These are phyloP conservation scores for Diaporthe vexans DNA, from an alignment of 2,329 filamentous ascomycete species.

Conservation along the genomic window DNA sequence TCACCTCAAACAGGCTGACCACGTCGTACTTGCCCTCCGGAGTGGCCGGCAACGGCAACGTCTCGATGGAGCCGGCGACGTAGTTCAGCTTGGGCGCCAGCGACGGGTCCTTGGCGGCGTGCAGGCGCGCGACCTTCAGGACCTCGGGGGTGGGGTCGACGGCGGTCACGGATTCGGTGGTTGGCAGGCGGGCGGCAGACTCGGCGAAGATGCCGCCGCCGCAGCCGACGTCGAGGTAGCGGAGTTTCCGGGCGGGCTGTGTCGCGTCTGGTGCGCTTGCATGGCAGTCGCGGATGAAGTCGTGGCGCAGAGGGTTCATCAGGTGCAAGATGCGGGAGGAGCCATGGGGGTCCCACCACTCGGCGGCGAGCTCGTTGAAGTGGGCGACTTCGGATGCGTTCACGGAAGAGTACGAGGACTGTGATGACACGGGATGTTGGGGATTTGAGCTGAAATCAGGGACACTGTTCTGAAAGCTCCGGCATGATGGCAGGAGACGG, in stretches of 20 bases:
- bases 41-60: slow-evolving; percentile 62
- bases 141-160: slow-evolving; percentile 85
- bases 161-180: slow-evolving; percentile 76
- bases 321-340: slow-evolving; percentile 93
- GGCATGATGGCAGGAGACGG: slow-evolving; percentile 34
- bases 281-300: slow-evolving; percentile 86
- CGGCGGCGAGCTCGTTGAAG: slow-evolving; percentile 92
- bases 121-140: slow-evolving; percentile 79
- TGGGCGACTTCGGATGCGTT: slow-evolving; percentile 92
- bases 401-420: slow-evolving; percentile 74
- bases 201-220: slow-evolving; percentile 98
- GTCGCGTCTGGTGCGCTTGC: slow-evolving; percentile 62
- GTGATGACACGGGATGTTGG: slow-evolving; percentile 41
- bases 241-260: slow-evolving; percentile 59
- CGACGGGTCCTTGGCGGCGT: slow-evolving; percentile 80
- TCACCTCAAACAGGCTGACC: slow-evolving; percentile 91
- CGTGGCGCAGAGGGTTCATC: slow-evolving; percentile 97
- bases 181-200: slow-evolving; percentile 78
- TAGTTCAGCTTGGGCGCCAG: slow-evolving; percentile 78
- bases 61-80: slow-evolving; percentile 82
- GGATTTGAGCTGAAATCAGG: background rate
- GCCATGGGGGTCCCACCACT: slow-evolving; percentile 98
- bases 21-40: slow-evolving; percentile 75
- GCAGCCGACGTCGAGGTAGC: slow-evolving; percentile 93
- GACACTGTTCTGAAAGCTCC: slow-evolving; percentile 8